Evolutionary conservation across 805 yeast species (phyloP).

Genomic region (Ogataea allantospora): DNA sequence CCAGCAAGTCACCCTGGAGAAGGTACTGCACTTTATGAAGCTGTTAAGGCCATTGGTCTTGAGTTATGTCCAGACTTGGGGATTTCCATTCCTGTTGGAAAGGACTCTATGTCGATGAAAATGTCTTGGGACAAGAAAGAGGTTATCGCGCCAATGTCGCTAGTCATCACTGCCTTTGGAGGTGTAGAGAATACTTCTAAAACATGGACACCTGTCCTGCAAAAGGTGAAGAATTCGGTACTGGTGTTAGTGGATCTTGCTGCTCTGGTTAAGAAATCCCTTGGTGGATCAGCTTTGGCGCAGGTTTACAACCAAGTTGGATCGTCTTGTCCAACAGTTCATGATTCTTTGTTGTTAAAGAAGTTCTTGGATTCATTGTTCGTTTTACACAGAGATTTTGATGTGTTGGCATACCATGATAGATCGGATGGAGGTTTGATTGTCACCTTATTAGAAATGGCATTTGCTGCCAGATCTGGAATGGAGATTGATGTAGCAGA

Average conservation of each 20-base stretch:
- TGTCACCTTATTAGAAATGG: slow-evolving; percentile 88
- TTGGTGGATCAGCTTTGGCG: slow-evolving; percentile 94
- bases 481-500: slow-evolving; percentile 51
- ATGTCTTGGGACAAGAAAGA: slow-evolving; percentile 95
- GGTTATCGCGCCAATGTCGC: slow-evolving; percentile 92
- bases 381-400: slow-evolving; percentile 62
- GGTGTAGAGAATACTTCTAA: slow-evolving; percentile 80
- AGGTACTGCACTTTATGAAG: slow-evolving; percentile 92
- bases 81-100: slow-evolving; percentile 93
- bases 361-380: slow-evolving; percentile 67
- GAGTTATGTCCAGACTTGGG: slow-evolving; percentile 94
- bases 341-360: slow-evolving; percentile 60
- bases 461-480: slow-evolving; percentile 93
- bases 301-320: slow-evolving; percentile 93
- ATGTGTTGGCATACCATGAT: slow-evolving; percentile 89
- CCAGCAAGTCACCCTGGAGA: slow-evolving; percentile 95
- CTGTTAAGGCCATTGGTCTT: slow-evolving; percentile 93
- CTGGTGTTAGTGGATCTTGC: slow-evolving; percentile 82
- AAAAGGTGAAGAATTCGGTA: slow-evolving; percentile 47
- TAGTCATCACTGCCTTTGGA: slow-evolving; percentile 87
- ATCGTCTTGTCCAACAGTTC: slow-evolving; percentile 77
- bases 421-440: slow-evolving; percentile 95
- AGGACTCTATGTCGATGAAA: slow-evolving; percentile 99
- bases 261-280: slow-evolving; percentile 46
- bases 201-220: slow-evolving; percentile 93